Conservation (phyloP, 257 asterid genomes). For the Dorcoceras hygrometricum region DNA sequence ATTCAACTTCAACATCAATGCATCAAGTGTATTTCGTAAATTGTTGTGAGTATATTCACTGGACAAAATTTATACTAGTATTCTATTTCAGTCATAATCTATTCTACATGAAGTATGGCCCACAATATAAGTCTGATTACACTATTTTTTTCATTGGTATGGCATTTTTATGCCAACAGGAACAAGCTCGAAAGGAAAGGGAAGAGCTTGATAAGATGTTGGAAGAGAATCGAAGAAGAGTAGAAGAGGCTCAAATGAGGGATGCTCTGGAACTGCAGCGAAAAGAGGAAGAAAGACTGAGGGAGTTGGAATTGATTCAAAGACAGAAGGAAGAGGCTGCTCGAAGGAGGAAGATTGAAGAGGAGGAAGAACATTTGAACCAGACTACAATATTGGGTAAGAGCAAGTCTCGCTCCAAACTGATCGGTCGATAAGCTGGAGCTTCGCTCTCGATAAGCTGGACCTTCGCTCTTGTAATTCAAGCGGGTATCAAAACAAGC, state of each 20-base stretch:
- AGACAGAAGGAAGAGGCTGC: slow-evolving; percentile 88
- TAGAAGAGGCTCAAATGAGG: slow-evolving; percentile 86
- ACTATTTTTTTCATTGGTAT: not conserved
- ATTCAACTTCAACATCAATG: not conserved
- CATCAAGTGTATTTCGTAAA: not conserved
- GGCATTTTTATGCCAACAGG: slow-evolving; percentile 36
- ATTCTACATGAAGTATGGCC: not conserved
- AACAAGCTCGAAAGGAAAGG: slow-evolving; percentile 86
- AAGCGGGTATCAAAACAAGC: not conserved
- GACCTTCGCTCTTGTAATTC: not conserved
- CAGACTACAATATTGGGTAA: slow-evolving; percentile 34
- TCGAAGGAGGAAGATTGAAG: slow-evolving; percentile 64
- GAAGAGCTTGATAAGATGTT: slow-evolving; percentile 95
- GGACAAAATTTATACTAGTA: not conserved
- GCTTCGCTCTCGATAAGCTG: slow-evolving; percentile 24
- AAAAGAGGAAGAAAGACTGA: slow-evolving; percentile 79
- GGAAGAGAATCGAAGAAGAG: slow-evolving; percentile 86
- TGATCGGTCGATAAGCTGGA: slow-evolving; percentile 36
- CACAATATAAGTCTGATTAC: not conserved
- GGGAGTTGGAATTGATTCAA: slow-evolving; percentile 77
- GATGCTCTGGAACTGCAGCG: slow-evolving; percentile 76
- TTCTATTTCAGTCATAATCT: not conserved
- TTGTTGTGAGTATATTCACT: not conserved
- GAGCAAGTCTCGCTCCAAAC: slow-evolving; percentile 47
- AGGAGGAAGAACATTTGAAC: slow-evolving; percentile 61